phyloP scores from a whole-genome alignment of 495 filamentous ascomycete species.

The Penicillium goetzii region DNA sequence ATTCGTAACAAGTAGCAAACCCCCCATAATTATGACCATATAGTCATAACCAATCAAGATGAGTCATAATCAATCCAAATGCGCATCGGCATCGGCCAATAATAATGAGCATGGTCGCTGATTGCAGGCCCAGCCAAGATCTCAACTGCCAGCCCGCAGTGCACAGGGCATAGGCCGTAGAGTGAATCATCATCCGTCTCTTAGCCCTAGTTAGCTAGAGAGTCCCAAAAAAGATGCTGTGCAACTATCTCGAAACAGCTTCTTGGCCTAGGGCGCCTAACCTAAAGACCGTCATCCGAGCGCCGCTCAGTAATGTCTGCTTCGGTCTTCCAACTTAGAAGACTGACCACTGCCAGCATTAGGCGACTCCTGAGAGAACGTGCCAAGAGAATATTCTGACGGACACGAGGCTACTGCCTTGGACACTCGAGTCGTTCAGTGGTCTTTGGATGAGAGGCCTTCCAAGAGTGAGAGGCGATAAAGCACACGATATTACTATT shows the following conservation, averaged over 20 bases:
- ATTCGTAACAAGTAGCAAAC: background rate
- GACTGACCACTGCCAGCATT: too few species aligned
- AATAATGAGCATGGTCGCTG: background rate
- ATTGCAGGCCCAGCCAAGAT: background rate
- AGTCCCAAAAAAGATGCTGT: background rate
- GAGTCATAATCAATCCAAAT: background rate
- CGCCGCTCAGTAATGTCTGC: conserved; percentile 1
- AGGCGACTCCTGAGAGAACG: too few species aligned
- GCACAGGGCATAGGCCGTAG: background rate
- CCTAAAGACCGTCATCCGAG: background rate
- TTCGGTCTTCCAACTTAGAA: background rate
- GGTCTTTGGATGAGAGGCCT: too few species aligned
- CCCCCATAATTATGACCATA: background rate
- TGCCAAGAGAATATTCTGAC: too few species aligned
- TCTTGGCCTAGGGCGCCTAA: background rate
- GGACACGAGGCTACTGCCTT: too few species aligned
- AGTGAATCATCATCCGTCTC: background rate
- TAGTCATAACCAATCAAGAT: background rate
- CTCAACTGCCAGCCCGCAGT: background rate
- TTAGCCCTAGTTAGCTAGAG: background rate
- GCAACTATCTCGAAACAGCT: conserved; percentile 1
- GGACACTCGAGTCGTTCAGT: too few species aligned
- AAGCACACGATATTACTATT: too few species aligned
- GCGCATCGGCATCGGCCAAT: background rate
- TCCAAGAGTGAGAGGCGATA: too few species aligned